Evolutionary conservation across 2,329 filamentous ascomycete genomes (phyloP).

Genomic region (Cercospora zeina): DNA sequence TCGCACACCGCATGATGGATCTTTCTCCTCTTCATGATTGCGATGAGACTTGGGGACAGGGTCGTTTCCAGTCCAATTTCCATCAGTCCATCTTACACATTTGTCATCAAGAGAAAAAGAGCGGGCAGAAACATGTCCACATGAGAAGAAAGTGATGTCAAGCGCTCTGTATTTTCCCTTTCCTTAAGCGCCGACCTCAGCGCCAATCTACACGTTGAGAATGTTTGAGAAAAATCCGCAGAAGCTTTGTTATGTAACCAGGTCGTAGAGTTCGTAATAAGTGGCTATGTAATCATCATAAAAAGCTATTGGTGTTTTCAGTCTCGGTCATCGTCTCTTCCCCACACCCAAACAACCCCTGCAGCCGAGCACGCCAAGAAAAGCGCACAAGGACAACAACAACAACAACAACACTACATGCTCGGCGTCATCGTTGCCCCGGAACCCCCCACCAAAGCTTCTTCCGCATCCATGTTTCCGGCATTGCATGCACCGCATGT

Average conservation of each 20-base stretch:
- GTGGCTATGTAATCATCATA: too few relatives aligned
- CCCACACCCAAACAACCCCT: not conserved
- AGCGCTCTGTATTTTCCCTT: not conserved
- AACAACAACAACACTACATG: not conserved
- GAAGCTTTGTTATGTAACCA: not conserved
- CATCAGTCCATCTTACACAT: too few relatives aligned
- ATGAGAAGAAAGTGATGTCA: not conserved
- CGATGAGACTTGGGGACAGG: too few relatives aligned
- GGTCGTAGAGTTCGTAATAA: not conserved
- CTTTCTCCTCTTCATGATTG: too few relatives aligned
- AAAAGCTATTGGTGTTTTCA: conserved; percentile 2
- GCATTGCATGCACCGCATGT: too few relatives aligned
- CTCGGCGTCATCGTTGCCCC: too few relatives aligned
- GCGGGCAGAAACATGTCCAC: too few relatives aligned
- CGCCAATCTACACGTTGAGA: not conserved
- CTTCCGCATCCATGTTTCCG: not conserved
- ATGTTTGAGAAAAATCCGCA: not conserved
- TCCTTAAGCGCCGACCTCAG: not conserved
- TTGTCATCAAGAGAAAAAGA: too few relatives aligned
- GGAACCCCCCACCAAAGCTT: too few relatives aligned
- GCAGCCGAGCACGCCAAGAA: not conserved
- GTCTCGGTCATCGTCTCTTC: not conserved
- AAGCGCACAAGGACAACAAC: not conserved
- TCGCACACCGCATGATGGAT: not conserved
- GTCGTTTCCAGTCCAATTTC: too few relatives aligned